Conservation (phyloP, 306 rosid species). For the Cucumis sativus region Cucumber_9930_V3 NC_026660.2:6477001-6477500, state of each 20-base stretch:
- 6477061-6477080: not conserved
- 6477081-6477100: too few species aligned
- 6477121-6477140: too few species aligned
- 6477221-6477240: not conserved
- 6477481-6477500: not conserved
- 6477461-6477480: not conserved
- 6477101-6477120: too few species aligned
- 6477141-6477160: not conserved
- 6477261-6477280: not conserved
- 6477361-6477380: not conserved
- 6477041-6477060: not conserved
- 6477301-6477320: not conserved
- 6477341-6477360: not conserved
- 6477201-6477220: not conserved
- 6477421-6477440: not conserved
- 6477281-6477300: not conserved
- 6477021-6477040: constrained; percentile 1
- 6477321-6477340: not conserved
- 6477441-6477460: not conserved
- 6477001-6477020: constrained; percentile 7
- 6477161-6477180: not conserved
- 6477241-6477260: not conserved
- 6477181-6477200: not conserved
- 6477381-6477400: not conserved
- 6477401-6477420: not conserved